Conservation (phyloP, 805 yeast species). For the Wickerhamomyces sydowiorum region DNA sequence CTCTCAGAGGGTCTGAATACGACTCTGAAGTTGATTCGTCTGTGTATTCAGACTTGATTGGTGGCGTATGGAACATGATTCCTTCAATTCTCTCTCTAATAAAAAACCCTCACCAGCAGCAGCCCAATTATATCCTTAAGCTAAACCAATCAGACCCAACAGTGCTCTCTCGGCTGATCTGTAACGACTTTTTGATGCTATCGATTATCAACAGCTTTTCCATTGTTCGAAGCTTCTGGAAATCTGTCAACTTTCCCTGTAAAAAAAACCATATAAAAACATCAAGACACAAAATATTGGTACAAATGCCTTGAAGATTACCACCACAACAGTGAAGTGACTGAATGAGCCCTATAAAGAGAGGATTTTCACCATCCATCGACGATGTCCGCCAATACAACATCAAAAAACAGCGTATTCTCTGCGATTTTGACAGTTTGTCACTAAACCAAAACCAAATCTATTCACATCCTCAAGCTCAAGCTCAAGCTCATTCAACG, state of each 20-base stretch:
- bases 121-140: too few species aligned
- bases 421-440: slow-evolving; percentile 27
- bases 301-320: too few species aligned
- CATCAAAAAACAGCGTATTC: slow-evolving; percentile 26
- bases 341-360: background rate
- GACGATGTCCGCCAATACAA: slow-evolving; percentile 21
- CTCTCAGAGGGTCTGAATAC: background rate
- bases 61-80: slow-evolving; percentile 1
- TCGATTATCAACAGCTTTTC: too few species aligned
- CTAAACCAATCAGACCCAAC: too few species aligned
- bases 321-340: background rate
- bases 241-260: background rate
- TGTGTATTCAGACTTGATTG: background rate
- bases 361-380: slow-evolving; percentile 12
- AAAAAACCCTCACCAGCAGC: too few species aligned
- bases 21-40: background rate
- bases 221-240: background rate
- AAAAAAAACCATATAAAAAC: too few species aligned
- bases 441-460: slow-evolving; percentile 7
- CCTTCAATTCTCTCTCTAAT: background rate
- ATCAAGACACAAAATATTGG: too few species aligned
- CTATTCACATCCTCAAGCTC: background rate
- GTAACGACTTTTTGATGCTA: too few species aligned
- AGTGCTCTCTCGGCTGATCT: background rate
- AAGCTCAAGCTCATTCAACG: background rate